phyloP scores from a whole-genome alignment of 2,329 filamentous ascomycete genomes.

The Parastagonospora avenae region DNA sequence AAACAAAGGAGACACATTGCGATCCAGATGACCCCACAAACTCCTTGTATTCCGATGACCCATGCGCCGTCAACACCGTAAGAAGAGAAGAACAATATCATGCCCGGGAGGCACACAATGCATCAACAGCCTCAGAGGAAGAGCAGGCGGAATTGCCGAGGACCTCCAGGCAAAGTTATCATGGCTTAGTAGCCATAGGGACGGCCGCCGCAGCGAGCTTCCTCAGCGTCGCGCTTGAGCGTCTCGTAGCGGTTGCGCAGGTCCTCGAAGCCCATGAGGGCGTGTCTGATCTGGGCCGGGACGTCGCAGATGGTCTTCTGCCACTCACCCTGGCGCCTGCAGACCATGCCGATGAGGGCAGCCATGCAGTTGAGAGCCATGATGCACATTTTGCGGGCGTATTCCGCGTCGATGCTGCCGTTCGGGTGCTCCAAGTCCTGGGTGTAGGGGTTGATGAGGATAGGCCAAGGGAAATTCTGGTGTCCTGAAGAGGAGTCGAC shows the following conservation, averaged over 20 bases:
- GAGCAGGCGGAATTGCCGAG: no score
- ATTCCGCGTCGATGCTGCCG: conserved; percentile 23
- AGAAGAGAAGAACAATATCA: no score
- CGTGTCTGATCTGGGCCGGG: conserved; percentile 20
- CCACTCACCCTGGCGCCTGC: conserved; percentile 24
- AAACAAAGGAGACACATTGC: background rate
- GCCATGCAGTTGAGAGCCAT: conserved; percentile 28
- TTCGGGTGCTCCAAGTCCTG: conserved; percentile 29
- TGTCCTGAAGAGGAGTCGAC: conserved; percentile 5
- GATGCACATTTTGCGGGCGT: conserved; percentile 18
- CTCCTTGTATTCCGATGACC: no score
- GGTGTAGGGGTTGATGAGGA: conserved; percentile 33
- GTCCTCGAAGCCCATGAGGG: conserved; percentile 23
- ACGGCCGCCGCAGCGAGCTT: conserved; percentile 21
- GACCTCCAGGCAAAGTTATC: background rate
- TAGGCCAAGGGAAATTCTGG: conserved; percentile 26
- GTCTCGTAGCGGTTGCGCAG: conserved; percentile 20
- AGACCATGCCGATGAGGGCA: conserved; percentile 17
- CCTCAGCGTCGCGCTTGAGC: conserved; percentile 23
- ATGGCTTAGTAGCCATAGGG: conserved; percentile 19
- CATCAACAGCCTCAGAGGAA: no score
- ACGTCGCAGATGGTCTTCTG: conserved; percentile 25
- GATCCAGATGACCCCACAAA: no score
- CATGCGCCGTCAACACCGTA: no score
- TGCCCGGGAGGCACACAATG: no score